Base-by-base conservation (phyloP, 139 green algal genomes). In the Coelastrella sp. region DNA sequence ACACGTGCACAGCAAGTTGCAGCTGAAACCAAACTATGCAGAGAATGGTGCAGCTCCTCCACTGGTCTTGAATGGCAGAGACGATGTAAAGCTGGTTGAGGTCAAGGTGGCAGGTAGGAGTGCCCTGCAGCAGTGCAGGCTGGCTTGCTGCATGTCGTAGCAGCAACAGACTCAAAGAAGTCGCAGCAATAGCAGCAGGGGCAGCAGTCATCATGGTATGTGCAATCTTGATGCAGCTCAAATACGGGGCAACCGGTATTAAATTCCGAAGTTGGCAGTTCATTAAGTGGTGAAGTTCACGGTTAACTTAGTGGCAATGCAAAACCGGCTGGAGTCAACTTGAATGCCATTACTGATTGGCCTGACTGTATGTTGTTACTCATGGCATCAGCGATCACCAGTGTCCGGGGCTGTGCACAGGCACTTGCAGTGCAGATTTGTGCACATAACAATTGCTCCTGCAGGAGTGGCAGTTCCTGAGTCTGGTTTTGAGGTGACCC, bases 1-100 rank as follows among this genome's bases (percentile, higher is more conserved):
- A 1, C 89, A 63, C 14, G 97, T 99, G 60, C 92, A 92, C 84
- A 93, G 93, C 49, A 95, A 93, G 68, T 88, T 95, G 60, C 14
- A 59, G 65, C 0, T 97, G 58, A 66, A 75, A 58, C 94, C 96
- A 57, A 97, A 96, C 83, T 94, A 95, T 70, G 58, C 58, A 9
- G 68, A 56, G 6, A 87, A 83, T 35, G 83, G 60, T 24, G 61
- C 59, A 59, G 66, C 83, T 11, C 65, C 90, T 7, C 73, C 89
- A 8, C 89, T 96, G 11, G 92, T 94, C 78, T 85, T 96, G 9
- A 91, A 96, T 74, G 94, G 94, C 56, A 87, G 92, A 19, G 63
- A 75, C n/a, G 94, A 95, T 90, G 85, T 97, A 7, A 94, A 95
- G 89, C 93, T 98, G 24, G 80, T 93, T 56, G 87, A 68, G 0